phyloP scores from a whole-genome alignment of 2,329 filamentous ascomycete species.

The Penicillium sp. region DNA sequence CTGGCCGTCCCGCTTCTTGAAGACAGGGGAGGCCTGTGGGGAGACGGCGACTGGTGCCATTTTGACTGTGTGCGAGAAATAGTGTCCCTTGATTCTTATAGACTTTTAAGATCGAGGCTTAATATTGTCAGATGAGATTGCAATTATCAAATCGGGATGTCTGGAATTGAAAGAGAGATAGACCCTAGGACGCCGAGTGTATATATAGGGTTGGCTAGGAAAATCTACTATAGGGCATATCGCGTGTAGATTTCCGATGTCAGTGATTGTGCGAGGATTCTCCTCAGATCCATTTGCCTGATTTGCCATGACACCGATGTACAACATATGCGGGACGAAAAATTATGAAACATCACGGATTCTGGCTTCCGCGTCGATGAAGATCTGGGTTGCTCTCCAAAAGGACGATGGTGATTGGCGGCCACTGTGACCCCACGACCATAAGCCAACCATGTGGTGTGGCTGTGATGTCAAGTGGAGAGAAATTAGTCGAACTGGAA shows the following conservation, averaged over 20 bases:
- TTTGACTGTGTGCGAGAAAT: slow-evolving; percentile 10
- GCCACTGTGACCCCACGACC: background rate
- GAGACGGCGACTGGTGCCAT: slow-evolving; percentile 36
- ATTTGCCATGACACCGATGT: slow-evolving; percentile 16
- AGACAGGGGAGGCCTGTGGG: slow-evolving; percentile 23
- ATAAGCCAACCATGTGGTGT: slow-evolving; percentile 8
- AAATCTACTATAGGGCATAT: background rate
- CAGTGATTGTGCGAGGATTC: background rate
- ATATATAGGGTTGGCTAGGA: slow-evolving; percentile 18
- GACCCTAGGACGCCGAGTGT: slow-evolving; percentile 1
- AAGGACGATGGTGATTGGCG: slow-evolving; percentile 13
- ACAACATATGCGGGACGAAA: background rate
- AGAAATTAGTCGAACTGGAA: background rate
- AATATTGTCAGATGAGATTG: background rate
- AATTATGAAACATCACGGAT: slow-evolving; percentile 30
- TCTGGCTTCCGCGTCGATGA: slow-evolving; percentile 31
- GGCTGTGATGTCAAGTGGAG: slow-evolving; percentile 13
- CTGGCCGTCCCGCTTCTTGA: slow-evolving; percentile 53
- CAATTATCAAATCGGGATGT: background rate
- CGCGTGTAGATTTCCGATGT: slow-evolving; percentile 25
- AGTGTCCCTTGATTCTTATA: background rate
- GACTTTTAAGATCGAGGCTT: background rate
- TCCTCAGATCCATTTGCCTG: slow-evolving; percentile 13
- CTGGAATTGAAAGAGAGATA: background rate
- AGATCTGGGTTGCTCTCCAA: slow-evolving; percentile 2